Conservation (phyloP, 2,329 filamentous ascomycete species). For the Purpureocillium lavendulum region DNA sequence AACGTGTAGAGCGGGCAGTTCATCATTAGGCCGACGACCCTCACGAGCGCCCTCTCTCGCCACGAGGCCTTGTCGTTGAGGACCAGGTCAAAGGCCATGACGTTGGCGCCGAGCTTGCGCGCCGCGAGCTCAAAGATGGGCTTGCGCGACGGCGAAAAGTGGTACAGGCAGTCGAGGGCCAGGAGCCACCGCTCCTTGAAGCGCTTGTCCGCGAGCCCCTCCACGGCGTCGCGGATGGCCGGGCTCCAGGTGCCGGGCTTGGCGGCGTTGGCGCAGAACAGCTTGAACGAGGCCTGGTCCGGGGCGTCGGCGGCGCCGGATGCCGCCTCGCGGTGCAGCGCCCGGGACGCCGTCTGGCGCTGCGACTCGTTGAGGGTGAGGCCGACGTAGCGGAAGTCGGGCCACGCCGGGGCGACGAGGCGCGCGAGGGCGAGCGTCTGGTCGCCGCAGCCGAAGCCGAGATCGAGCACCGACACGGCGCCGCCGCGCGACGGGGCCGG, state of each 20-base stretch:
- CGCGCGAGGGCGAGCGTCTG: constrained; percentile 39
- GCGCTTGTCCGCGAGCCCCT: constrained; percentile 14
- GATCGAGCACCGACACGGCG: constrained; percentile 37
- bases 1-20: constrained; percentile 41
- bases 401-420: constrained; percentile 13
- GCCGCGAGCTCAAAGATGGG: constrained; percentile 34
- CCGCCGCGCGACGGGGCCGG: too few relatives aligned
- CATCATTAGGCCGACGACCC: constrained; percentile 35
- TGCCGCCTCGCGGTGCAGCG: constrained; percentile 15
- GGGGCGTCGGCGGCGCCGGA: neutral
- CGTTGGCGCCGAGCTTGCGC: constrained; percentile 31
- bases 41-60: constrained; percentile 23
- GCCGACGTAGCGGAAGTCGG: constrained; percentile 38
- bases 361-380: constrained; percentile 42
- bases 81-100: constrained; percentile 49
- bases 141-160: constrained; percentile 44
- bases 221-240: constrained; percentile 14
- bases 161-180: constrained; percentile 47
- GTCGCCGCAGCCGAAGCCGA: constrained; percentile 53
- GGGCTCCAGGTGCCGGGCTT: constrained; percentile 32
- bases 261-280: constrained; percentile 43
- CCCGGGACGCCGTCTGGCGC: constrained; percentile 25
- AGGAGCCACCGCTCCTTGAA: constrained; percentile 38
- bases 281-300: constrained; percentile 15
- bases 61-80: constrained; percentile 21